Base-by-base conservation (phyloP, 1,284 basidiomycete species). In the Bjerkandera adusta region DNA sequence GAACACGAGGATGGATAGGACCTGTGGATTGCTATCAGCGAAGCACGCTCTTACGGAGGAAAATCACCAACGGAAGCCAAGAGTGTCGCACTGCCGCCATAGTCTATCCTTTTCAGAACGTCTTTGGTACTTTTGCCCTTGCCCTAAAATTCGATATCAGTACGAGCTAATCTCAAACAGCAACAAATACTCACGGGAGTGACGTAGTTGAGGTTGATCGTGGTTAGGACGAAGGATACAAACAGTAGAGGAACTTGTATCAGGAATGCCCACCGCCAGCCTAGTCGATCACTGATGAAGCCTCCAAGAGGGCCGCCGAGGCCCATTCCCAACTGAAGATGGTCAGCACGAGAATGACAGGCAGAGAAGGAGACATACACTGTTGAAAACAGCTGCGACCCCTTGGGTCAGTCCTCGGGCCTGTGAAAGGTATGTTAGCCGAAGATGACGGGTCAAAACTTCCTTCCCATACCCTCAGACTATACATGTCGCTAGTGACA, bases 301-400 rank as follows among this genome's bases (percentile, higher is more conserved):
- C 88, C 89, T 5, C 87, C 89, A n/a, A 91, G 61, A 7, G 89
- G 88, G 0, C 86, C 89, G 38, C 87, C 89, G 1, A 89, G 68
- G 15, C 86, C 88, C 69, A 85, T 75, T 12, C 88, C 89, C 15
- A 83, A 67, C 81, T 86, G 59, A 36, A 38, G 25, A 36, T 30
- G 43, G 34, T 36, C 15, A 21, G 32, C 16, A n/a, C 24, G n/a
- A 32, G 21, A 18, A 18, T n/a, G 11, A 4, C 8, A 34, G 15
- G n/a, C 37, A 11, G 29, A 32, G 32, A 47, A 43, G 26, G 25
- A 34, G 15, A 69, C 82, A 25, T 62, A 88, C 86, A 3, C 84
- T 83, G 54, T 76, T 82, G 62, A 89, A 89, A 15, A 89, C 71
- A 40, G 79, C 79, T 1, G 76, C 75, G 33, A 89, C 68, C 3